These are phyloP conservation scores for Flueggea neowawraea DNA, from an alignment of 441 rosid genomes.

Conservation along the genomic window DNA sequence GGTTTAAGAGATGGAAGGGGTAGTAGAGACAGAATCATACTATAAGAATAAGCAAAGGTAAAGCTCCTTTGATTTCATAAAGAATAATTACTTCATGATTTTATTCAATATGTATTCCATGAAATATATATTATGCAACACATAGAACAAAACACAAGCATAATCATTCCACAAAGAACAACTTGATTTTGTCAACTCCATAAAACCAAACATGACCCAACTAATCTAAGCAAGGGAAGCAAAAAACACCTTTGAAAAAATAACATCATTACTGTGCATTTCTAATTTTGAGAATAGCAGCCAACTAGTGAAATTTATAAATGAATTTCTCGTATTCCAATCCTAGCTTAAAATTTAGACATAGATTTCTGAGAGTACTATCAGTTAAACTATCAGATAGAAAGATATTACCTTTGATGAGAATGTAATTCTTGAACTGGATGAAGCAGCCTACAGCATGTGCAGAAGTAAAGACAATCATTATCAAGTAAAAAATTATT, in stretches of 20 bases:
- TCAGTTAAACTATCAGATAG: not conserved
- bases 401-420: slow-evolving; percentile 50
- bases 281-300: too few relatives aligned
- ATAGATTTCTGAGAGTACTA: not conserved
- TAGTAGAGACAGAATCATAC: too few relatives aligned
- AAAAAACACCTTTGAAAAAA: not conserved
- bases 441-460: slow-evolving; percentile 52
- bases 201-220: not conserved
- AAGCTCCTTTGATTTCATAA: too few relatives aligned
- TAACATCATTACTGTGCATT: not conserved
- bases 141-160: too few relatives aligned
- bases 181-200: too few relatives aligned
- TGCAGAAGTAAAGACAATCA: not conserved
- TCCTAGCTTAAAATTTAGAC: not conserved
- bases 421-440: slow-evolving; percentile 43
- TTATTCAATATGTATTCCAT: too few relatives aligned
- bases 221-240: not conserved
- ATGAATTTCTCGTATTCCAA: not conserved
- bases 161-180: too few relatives aligned
- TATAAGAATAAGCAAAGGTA: too few relatives aligned
- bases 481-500: slow-evolving; percentile 2
- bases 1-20: too few relatives aligned
- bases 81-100: too few relatives aligned
- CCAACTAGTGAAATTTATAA: not conserved
- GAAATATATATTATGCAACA: too few relatives aligned